Percentiles rank a stretch among this genome's conserved stretches.
phyloP scores from a whole-genome alignment of 257 asterid species.

The Thymus quinquecostatus region DNA sequence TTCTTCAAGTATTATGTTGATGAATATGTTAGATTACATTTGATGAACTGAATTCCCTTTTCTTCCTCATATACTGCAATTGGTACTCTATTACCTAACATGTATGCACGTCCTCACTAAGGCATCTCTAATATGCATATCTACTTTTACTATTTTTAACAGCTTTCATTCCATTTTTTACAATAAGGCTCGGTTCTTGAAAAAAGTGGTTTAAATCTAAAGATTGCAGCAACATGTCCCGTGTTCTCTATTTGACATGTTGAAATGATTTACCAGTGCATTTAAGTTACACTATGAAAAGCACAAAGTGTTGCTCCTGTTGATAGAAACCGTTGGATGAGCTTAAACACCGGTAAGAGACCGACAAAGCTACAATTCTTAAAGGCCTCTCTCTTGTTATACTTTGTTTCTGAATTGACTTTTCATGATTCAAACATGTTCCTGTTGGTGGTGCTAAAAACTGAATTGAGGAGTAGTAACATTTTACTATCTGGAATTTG shows the following conservation, averaged over 20 bases:
- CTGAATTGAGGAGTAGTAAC: neutral
- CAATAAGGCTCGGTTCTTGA: neutral
- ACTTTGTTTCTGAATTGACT: neutral
- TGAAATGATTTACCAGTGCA: neutral
- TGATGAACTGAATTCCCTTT: neutral
- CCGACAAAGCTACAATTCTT: neutral
- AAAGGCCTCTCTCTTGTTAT: neutral
- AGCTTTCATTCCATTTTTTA: neutral
- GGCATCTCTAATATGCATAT: neutral
- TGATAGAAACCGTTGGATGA: neutral
- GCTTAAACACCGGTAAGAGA: constrained; percentile 4
- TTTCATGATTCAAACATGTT: neutral
- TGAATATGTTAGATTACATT: neutral
- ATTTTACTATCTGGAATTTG: neutral
- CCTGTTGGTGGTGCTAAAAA: neutral
- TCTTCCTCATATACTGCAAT: neutral
- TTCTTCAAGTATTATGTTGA: neutral
- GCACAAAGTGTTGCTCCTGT: neutral
- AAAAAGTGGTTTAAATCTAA: neutral
- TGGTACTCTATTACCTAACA: neutral
- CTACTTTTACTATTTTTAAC: neutral
- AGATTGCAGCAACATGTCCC: neutral
- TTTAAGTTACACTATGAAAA: neutral
- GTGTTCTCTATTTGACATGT: neutral
- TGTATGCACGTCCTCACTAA: neutral